Conservation (phyloP, 768 basidiomycete species). For the Fibroporia radiculosa region DNA sequence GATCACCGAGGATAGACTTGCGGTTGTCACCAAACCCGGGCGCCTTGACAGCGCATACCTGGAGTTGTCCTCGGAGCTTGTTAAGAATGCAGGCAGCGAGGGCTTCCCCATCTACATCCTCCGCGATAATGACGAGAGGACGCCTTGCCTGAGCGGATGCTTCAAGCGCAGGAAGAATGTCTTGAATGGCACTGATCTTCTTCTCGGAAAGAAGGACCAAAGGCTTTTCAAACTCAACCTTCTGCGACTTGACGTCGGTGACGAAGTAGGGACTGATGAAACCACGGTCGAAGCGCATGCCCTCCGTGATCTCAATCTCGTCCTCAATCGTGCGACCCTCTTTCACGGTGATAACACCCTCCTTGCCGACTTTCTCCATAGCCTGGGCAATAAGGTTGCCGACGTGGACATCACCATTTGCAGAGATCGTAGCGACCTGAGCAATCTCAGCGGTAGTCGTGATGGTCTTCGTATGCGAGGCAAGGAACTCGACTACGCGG, state of each 20-base stretch:
- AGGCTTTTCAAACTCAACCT: slow-evolving; percentile 96
- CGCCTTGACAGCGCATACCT: slow-evolving; percentile 92
- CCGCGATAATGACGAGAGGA: slow-evolving; percentile 93
- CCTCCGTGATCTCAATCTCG: slow-evolving; percentile 98
- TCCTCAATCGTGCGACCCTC: slow-evolving; percentile 98
- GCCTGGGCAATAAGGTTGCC: slow-evolving; percentile 95
- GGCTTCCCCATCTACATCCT: slow-evolving; percentile 97
- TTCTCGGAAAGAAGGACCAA: slow-evolving; percentile 91
- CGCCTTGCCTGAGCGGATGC: slow-evolving; percentile 74
- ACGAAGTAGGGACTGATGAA: slow-evolving; percentile 98
- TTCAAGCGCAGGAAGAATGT: slow-evolving; percentile 90
- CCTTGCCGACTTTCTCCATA: slow-evolving; percentile 99
- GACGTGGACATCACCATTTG: slow-evolving; percentile 77
- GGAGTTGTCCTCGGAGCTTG: slow-evolving; percentile 97
- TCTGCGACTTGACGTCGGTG: slow-evolving; percentile 95
- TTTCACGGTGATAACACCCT: slow-evolving; percentile 99
- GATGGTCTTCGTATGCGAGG: slow-evolving; percentile 84
- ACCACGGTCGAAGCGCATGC: slow-evolving; percentile 99
- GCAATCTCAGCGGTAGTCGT: slow-evolving; percentile 98
- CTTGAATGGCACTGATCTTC: slow-evolving; percentile 93
- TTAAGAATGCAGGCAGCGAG: slow-evolving; percentile 97
- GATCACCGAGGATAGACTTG: slow-evolving; percentile 94
- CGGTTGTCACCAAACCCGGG: slow-evolving; percentile 99
- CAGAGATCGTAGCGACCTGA: slow-evolving; percentile 95
- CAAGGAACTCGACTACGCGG: slow-evolving; percentile 86